Conservation (phyloP, 2,329 filamentous ascomycete genomes). For the Neoarthrinium moseri region DNA sequence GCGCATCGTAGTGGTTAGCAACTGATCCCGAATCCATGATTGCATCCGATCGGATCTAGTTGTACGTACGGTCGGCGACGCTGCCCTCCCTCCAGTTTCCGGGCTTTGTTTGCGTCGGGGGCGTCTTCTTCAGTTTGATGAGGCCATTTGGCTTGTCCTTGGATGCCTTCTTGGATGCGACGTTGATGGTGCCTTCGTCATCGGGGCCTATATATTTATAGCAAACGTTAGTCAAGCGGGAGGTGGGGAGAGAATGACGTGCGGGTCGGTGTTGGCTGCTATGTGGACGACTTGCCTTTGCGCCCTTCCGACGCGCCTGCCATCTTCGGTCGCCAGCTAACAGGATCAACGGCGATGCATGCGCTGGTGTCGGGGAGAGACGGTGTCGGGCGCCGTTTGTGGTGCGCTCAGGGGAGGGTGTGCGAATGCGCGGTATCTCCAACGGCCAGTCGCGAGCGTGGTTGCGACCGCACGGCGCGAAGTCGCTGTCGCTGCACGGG, state of each 20-base stretch:
- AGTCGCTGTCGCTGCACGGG: too few relatives aligned
- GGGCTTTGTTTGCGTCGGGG: slow-evolving; percentile 62
- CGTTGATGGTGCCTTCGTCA: slow-evolving; percentile 62
- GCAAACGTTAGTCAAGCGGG: neutral
- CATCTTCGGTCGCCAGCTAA: slow-evolving; percentile 6
- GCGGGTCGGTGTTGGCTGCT: neutral
- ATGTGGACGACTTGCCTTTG: slow-evolving; percentile 10
- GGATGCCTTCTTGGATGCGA: slow-evolving; percentile 54
- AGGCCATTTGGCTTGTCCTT: slow-evolving; percentile 44
- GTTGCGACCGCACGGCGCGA: too few relatives aligned
- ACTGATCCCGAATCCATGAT: neutral
- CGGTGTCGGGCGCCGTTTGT: too few relatives aligned
- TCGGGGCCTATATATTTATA: slow-evolving; percentile 34
- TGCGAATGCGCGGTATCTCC: too few relatives aligned
- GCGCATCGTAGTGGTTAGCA: neutral
- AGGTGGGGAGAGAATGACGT: neutral
- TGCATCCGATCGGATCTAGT: too few relatives aligned
- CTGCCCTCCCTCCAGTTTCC: slow-evolving; percentile 72
- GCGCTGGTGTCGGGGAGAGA: too few relatives aligned
- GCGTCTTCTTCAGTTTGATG: slow-evolving; percentile 63
- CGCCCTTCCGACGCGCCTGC: slow-evolving; percentile 11
- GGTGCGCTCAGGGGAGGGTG: slow-evolving; percentile 2
- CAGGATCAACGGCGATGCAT: too few relatives aligned
- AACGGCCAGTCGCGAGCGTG: too few relatives aligned
- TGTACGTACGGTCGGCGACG: slow-evolving; percentile 56